These are phyloP conservation scores for Cryphonectria carpinicola DNA, from an alignment of 2,329 filamentous ascomycete species.

Conservation along the genomic window DNA sequence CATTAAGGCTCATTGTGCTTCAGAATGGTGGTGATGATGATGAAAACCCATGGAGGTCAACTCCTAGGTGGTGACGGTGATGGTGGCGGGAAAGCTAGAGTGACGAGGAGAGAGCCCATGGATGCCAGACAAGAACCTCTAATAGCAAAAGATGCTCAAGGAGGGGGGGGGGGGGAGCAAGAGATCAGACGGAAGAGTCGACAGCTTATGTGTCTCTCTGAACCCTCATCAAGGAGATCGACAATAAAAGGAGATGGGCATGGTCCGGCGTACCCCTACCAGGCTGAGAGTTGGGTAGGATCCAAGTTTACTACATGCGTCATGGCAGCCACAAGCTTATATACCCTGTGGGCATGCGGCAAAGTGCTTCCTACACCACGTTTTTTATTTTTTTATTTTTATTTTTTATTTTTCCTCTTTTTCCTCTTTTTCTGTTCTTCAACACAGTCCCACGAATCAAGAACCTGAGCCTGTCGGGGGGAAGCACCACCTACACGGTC, in stretches of 20 bases:
- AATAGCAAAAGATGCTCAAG: too few species aligned
- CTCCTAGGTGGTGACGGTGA: not conserved
- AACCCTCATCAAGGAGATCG: not conserved
- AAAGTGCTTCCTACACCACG: not conserved
- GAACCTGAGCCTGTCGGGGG: not conserved
- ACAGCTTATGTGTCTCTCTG: not conserved
- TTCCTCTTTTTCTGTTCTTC: not conserved
- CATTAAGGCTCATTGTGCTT: conserved; percentile 7
- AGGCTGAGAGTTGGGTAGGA: not conserved
- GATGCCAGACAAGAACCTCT: not conserved
- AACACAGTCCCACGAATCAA: not conserved
- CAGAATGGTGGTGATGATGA: too few species aligned
- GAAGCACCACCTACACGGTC: not conserved
- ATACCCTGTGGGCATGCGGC: not conserved
- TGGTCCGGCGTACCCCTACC: not conserved
- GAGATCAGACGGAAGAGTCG: not conserved
- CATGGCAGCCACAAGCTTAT: conserved; percentile 2
- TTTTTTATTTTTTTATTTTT: too few species aligned
- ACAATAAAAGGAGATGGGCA: not conserved
- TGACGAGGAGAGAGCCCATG: not conserved
- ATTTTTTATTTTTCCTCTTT: not conserved
- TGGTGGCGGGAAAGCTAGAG: not conserved
- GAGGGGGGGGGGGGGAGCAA: not conserved
- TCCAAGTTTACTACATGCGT: not conserved
- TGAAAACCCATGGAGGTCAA: not conserved